A percentile compares a stretch with the other conserved stretches of the same genome.
phyloP scores from a whole-genome alignment of 225 moss, liverwort and hornwort genomes.

The Sphagnum tenellum region DNA sequence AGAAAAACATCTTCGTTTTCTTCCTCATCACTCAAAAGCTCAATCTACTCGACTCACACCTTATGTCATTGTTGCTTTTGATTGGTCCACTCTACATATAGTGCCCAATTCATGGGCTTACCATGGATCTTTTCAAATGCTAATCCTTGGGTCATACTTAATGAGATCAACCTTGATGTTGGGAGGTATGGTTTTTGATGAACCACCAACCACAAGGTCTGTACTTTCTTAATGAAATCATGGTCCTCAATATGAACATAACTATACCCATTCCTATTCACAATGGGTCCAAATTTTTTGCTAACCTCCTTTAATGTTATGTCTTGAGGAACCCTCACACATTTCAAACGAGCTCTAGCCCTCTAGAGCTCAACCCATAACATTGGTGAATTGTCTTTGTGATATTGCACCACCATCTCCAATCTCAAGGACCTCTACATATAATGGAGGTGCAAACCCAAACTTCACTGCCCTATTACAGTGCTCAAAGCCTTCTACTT shows the following conservation, averaged over 20 bases:
- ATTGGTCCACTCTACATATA: neutral
- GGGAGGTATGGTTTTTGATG: neutral
- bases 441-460: neutral
- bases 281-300: neutral
- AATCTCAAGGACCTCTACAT: neutral
- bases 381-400: neutral
- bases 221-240: neutral
- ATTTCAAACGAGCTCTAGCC: neutral
- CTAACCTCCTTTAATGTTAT: neutral
- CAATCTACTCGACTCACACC: too few relatives aligned
- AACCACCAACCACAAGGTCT: neutral
- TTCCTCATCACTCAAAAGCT: neutral
- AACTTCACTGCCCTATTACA: too few relatives aligned
- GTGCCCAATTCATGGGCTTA: neutral
- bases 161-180: neutral
- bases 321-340: neutral
- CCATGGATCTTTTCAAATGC: neutral
- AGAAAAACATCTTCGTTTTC: neutral
- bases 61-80: neutral
- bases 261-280: neutral
- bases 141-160: neutral
- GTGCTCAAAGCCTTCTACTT: too few relatives aligned
- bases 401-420: neutral
- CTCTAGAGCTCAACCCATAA: neutral
- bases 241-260: neutral